Evolutionary conservation across 2,329 filamentous ascomycete genomes (phyloP), one percentile per base, ranked within the genome.

Genomic region (Ophiostoma tasmaniense): DNA sequence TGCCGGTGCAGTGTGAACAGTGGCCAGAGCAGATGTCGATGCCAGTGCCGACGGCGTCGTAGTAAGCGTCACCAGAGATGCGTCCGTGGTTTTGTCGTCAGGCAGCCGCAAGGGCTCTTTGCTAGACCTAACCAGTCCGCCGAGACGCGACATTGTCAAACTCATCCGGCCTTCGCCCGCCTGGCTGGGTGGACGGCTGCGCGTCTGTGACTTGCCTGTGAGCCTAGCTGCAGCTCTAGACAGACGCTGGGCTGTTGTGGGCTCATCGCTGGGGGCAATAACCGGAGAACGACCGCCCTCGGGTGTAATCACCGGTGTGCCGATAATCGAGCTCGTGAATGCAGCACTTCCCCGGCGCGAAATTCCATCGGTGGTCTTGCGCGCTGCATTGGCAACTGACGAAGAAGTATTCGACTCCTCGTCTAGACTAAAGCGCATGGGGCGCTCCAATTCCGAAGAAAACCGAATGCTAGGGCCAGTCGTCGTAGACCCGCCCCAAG

Each of bases 161-260:
- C 84, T 87, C 69, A 87, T 82, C 3, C 87, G 81, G 20, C 81
- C 81, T 72, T 89, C 87, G 35, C 85, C 84, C 0, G 80, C 82
- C 73, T 88, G 85, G 73, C 87, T 89, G 22, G 78, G 78, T 4
- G 87, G 84, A 14, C 87, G 82, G 72, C 86, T 87, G 73, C 82
- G 81, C 65, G 76, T 78, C 73, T 79, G 14, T 3, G 71, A 73
- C 67, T 75, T 76, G 70, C 70, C 74, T 28, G 82, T 77, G 72
- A 88, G 86, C 64, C 81, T 82, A 5, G 84, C 83, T 17, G 86
- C 85, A 1, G 86, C 85, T 17, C 86, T 81, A 8, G 85, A 87
- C 13, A 88, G 74, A 10, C 86, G 79, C 35, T 85, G 83, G 2
- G 82, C 79, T 1, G 85, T 82, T 5, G 74, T 66, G 0, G 78